Evolutionary conservation across 2,329 filamentous ascomycete species (phyloP).

Genomic region (Cryphonectria japonica): DNA sequence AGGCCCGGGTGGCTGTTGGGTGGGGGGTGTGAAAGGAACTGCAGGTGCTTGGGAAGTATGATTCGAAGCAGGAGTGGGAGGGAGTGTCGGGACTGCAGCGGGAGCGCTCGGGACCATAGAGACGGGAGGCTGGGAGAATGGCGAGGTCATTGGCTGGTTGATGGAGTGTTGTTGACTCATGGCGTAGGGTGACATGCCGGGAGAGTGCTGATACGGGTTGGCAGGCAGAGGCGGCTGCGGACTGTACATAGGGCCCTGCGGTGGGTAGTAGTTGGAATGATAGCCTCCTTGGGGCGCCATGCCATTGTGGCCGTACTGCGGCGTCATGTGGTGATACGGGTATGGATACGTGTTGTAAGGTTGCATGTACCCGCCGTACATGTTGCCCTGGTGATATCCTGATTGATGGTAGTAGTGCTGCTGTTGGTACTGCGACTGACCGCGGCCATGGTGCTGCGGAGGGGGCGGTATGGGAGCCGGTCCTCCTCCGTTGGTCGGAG

Average conservation of each 20-base stretch:
- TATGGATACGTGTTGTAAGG: slow-evolving; percentile 56
- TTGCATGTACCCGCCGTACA: slow-evolving; percentile 57
- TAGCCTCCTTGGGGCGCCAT: slow-evolving; percentile 52
- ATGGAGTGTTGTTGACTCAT: slow-evolving; percentile 14
- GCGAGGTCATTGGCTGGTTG: background rate
- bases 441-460: slow-evolving; percentile 27
- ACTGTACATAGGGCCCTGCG: slow-evolving; percentile 53
- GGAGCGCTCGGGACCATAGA: slow-evolving; percentile 45
- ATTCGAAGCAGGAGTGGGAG: slow-evolving; percentile 58
- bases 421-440: slow-evolving; percentile 37
- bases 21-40: slow-evolving; percentile 44
- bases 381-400: slow-evolving; percentile 36
- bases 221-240: slow-evolving; percentile 42
- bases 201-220: slow-evolving; percentile 57
- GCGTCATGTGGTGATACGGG: slow-evolving; percentile 50
- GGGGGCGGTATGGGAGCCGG: slow-evolving; percentile 20
- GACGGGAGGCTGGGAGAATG: slow-evolving; percentile 42
- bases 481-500: slow-evolving; percentile 27
- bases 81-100: slow-evolving; percentile 44
- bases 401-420: slow-evolving; percentile 43
- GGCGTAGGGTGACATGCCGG: slow-evolving; percentile 40
- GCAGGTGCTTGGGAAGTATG: slow-evolving; percentile 46
- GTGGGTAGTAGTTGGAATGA: slow-evolving; percentile 49
- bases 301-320: slow-evolving; percentile 61
- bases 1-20: slow-evolving; percentile 4